These are phyloP conservation scores for Chlorella sp. DNA, from an alignment of 139 green algal genomes.

Conservation along the genomic window DNA sequence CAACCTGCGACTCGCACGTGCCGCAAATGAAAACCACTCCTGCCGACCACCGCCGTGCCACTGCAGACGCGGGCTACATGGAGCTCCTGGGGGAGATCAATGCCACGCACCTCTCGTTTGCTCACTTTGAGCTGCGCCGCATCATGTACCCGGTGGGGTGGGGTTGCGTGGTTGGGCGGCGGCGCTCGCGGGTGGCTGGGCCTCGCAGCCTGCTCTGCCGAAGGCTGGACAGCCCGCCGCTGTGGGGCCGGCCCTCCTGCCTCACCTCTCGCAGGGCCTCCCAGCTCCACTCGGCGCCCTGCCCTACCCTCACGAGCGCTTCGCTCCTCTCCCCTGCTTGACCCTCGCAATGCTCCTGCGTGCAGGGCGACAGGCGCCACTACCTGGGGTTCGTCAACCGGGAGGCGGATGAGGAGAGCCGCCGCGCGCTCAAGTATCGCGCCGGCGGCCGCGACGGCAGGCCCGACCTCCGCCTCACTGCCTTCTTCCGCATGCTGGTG, in stretches of 20 bases:
- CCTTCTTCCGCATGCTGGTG: slow-evolving; percentile 22
- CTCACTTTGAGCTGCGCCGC: slow-evolving; percentile 25
- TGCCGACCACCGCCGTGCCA: too few relatives aligned
- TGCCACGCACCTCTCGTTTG: slow-evolving; percentile 20
- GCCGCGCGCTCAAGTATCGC: slow-evolving; percentile 19
- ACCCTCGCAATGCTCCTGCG: too few relatives aligned
- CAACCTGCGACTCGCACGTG: too few relatives aligned
- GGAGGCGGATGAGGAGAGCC: slow-evolving; percentile 20
- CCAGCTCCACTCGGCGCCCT: neutral
- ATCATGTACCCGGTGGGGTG: slow-evolving; percentile 16
- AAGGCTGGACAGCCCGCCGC: too few relatives aligned
- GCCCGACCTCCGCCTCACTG: slow-evolving; percentile 17
- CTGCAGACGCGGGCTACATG: slow-evolving; percentile 10
- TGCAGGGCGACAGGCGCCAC: slow-evolving; percentile 10
- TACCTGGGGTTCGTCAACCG: slow-evolving; percentile 22
- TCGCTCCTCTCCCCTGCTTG: too few relatives aligned
- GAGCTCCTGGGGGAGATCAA: slow-evolving; percentile 18
- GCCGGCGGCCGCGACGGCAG: slow-evolving; percentile 23
- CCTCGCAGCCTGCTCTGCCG: too few relatives aligned
- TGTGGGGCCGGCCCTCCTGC: too few relatives aligned
- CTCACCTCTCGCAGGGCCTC: neutral
- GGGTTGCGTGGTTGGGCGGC: neutral
- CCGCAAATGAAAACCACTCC: too few relatives aligned
- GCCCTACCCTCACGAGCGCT: too few relatives aligned
- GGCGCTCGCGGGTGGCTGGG: too few relatives aligned